Conservation (phyloP, 75 land plant genomes). For the Ceratopteris richardii region DNA sequence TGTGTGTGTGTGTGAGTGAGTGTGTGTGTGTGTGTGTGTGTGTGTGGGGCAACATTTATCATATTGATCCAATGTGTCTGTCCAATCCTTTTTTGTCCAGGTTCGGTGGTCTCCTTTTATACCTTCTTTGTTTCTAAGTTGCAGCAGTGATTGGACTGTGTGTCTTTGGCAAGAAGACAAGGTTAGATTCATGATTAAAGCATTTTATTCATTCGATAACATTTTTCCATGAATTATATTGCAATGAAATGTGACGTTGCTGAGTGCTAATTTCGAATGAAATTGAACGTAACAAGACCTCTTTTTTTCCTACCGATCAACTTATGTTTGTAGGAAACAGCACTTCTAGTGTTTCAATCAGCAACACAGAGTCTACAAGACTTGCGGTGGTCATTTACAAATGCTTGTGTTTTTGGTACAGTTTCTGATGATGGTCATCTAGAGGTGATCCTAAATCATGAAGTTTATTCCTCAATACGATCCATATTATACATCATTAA, state of each 20-base stretch:
- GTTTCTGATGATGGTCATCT: constrained; percentile 31
- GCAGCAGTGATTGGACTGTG: constrained; percentile 40
- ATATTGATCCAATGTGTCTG: too few species aligned
- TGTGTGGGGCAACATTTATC: too few species aligned
- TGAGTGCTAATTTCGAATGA: too few species aligned
- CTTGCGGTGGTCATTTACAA: constrained; percentile 24
- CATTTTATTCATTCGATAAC: background rate
- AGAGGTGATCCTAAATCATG: constrained; percentile 11
- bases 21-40: too few species aligned
- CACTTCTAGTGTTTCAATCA: constrained; percentile 32
- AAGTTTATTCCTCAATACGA: too few species aligned
- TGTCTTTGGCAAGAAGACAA: constrained; percentile 39
- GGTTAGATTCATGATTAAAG: constrained; percentile 14
- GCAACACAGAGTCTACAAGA: constrained; percentile 24
- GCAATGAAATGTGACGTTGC: too few species aligned
- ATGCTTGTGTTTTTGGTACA: constrained; percentile 31
- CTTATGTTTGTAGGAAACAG: constrained; percentile 23
- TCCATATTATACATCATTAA: too few species aligned
- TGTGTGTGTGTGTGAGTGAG: too few species aligned
- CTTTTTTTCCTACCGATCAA: too few species aligned
- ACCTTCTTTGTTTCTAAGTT: constrained; percentile 30
- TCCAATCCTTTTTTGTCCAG: constrained; percentile 19
- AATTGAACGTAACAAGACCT: too few species aligned
- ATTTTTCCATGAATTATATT: background rate
- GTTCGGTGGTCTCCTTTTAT: constrained; percentile 34